Evolutionary conservation across 2,329 filamentous ascomycete species (phyloP), one percentile per base, ranked within the genome.

Genomic region (Colletotrichum salicis): DNA sequence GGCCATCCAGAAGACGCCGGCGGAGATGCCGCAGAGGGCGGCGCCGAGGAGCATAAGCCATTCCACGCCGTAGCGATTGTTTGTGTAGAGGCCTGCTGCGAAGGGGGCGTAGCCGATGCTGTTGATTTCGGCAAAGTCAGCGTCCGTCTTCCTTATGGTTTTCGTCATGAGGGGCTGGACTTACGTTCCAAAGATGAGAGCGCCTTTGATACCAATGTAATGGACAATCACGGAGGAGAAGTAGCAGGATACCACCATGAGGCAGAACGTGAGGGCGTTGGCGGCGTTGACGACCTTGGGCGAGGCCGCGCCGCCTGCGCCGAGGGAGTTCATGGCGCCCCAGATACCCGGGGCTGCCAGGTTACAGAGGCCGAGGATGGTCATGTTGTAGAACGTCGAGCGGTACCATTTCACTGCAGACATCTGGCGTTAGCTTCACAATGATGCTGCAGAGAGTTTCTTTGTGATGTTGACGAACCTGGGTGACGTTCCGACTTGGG

Each of bases 1-100:
- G 0, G 92, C 89, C 85, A 91, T 91, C 92, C 92, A 94, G 80
- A 94, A 94, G 0, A 94, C 84, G 0, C 92, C 92, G 0, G 92
- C 92, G 0, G 89, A 91, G 37, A 93, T 85, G 22, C 92, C 92
- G 73, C 92, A 94, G 0, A 92, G 82, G 0, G 91, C 91, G 0
- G 91, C 91, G 0, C 92, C 92, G 10, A 94, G 80, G 0, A 94
- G 84, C 0, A 91, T 86, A 11, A 94, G 86, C 92, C 92, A 94
- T 74, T 91, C 87, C 0, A 82, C 89, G 1, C 90, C 91, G 76
- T 87, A 94, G 0, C 92, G 86, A 77, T 93, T 94, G 80, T 94
- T 93, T 3, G 87, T 89, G 78, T 94, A 94, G 0, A 94, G 81
- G 0, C 91, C 92, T 0, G 92, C 92, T 0, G 92, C 91, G 73